A percentile compares a stretch with the other conserved stretches of the same genome.
These are phyloP conservation scores for Setomelanomma holmii DNA, from an alignment of 2,329 filamentous ascomycete species.

Conservation along the genomic window DNA sequence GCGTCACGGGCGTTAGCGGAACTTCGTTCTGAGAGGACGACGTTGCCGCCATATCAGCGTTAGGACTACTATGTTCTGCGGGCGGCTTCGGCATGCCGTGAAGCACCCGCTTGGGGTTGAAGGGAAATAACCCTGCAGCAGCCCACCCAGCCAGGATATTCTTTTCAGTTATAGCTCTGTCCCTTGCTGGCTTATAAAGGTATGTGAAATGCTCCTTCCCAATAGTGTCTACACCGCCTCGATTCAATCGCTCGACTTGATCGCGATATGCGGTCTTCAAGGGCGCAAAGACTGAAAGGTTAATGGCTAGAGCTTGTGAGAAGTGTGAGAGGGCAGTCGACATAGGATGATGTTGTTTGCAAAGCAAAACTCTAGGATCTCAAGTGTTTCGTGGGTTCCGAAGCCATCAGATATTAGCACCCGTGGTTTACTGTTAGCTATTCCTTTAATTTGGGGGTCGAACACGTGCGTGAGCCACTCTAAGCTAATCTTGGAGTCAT, in stretches of 20 bases:
- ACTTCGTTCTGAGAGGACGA: neutral
- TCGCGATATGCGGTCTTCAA: neutral
- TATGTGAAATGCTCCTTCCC: neutral
- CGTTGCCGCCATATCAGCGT: neutral
- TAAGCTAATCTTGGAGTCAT: constrained; percentile 43
- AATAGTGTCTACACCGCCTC: neutral
- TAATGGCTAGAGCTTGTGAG: too few relatives aligned
- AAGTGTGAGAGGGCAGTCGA: too few relatives aligned
- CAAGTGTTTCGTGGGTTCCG: neutral
- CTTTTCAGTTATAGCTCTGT: neutral
- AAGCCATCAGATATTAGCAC: constrained; percentile 25
- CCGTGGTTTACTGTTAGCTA: constrained; percentile 38
- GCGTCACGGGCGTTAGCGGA: neutral
- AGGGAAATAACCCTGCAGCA: neutral
- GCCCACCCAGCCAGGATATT: neutral
- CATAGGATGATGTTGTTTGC: too few relatives aligned
- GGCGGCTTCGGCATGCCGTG: neutral
- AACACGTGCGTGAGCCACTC: constrained; percentile 46
- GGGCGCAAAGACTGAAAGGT: too few relatives aligned
- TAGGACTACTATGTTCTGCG: neutral
- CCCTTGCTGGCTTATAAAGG: neutral
- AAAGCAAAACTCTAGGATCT: neutral
- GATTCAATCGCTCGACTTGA: neutral
- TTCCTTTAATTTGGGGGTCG: constrained; percentile 41
- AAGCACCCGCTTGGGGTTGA: neutral